Base-by-base conservation (phyloP, 768 basidiomycete genomes). In the Lentinula sp. region DNA sequence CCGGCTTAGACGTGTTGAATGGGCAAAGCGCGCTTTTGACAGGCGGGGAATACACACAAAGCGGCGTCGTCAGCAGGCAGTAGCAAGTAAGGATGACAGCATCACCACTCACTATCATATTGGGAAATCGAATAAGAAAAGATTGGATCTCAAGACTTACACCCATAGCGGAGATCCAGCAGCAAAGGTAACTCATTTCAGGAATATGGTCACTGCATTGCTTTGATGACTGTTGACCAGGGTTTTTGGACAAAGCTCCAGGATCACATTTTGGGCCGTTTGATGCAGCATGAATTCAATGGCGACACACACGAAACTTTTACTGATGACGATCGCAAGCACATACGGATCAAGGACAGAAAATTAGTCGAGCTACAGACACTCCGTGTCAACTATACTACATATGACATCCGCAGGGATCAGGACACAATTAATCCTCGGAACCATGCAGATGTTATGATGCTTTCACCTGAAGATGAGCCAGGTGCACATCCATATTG, bases 381-480 rank as follows among this genome's bases (percentile, higher is more conserved):
- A 60, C 62, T 0, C 46, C 16, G 7, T 6, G 16, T 76, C 56
- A 73, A 74, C 63, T 75, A 73, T 58, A 74, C 73, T 0, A 74
- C 73, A 1, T 77, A 77, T 63, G 72, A 77, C 64, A 49, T 74
- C 12, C 69, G 68, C 8, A 66, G 70, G 0, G 63, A 64, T 8
- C 73, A 76, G 60, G 76, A 79, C 51, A 35, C 59, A 0, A 63
- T 78, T 42, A 73, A 74, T 35, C 65, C 69, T 2, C 16, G 56
- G 0, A 57, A 23, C 23, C 68, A 64, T 0, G 67, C 72, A 9
- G 33, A 66, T 1, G 65, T 76, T 10, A 43, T 79, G 2, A 71
- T 66, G 60, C 61, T 67, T 4, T 54, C 12, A 0, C 62, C 62
- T 23, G 66, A 61, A 8, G 36, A 23, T 50, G 42, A 56, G 15